Percentiles rank a stretch among this genome's conserved stretches.
phyloP scores from a whole-genome alignment of 495 filamentous ascomycete genomes.

The Penicillium psychrofluorescens region DNA sequence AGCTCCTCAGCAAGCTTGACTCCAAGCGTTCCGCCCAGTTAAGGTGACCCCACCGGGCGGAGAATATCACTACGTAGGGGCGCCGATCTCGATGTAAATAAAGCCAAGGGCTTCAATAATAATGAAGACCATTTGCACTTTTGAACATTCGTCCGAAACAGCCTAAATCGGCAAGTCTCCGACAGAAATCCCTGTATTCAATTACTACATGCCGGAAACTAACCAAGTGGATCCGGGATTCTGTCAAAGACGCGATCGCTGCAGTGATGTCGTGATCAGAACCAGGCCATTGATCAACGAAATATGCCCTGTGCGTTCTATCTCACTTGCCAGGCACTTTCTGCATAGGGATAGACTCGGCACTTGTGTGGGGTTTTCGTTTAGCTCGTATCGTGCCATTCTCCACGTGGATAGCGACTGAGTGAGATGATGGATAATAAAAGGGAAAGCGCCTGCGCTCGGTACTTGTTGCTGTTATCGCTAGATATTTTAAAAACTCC shows the following conservation, averaged over 20 bases:
- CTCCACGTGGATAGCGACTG: not conserved
- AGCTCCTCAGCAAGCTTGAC: too few relatives aligned
- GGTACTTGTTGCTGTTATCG: not conserved
- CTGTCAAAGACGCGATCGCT: slow-evolving; percentile 3
- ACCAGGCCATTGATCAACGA: not conserved
- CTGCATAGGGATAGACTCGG: not conserved
- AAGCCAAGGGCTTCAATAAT: too few relatives aligned
- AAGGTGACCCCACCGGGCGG: too few relatives aligned
- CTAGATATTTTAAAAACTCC: not conserved
- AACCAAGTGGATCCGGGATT: too few relatives aligned
- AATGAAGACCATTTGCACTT: too few relatives aligned
- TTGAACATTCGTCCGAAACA: too few relatives aligned
- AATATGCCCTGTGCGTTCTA: not conserved
- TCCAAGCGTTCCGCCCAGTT: too few relatives aligned
- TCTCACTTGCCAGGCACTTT: not conserved
- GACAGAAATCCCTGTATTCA: too few relatives aligned
- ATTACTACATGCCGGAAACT: too few relatives aligned
- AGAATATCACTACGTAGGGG: too few relatives aligned
- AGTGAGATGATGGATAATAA: not conserved
- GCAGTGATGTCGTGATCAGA: slow-evolving; percentile 6
- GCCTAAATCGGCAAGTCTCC: too few relatives aligned
- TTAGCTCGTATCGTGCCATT: not conserved
- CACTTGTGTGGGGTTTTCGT: not conserved
- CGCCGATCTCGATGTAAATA: too few relatives aligned
- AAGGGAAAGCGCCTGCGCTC: not conserved